Percentiles rank a stretch among this genome's conserved stretches.
Conservation (phyloP, 2,329 filamentous ascomycete genomes). For the Neoascochyta sp. region DNA sequence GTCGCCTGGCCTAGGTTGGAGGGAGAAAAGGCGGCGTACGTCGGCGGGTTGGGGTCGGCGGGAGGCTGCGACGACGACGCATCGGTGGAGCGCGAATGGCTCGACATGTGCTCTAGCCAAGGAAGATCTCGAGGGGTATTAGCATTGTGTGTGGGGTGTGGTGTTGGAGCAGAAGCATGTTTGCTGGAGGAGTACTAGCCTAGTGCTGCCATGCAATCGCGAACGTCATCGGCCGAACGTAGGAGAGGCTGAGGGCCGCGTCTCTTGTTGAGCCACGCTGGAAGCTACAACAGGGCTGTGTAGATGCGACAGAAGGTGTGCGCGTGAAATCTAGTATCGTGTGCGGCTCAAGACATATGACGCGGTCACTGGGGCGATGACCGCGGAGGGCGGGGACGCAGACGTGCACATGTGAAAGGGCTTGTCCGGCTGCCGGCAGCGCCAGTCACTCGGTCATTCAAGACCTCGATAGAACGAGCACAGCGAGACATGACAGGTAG, state of each 20-base stretch:
- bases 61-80: constrained; percentile 37
- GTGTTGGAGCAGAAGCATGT: constrained; percentile 5
- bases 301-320: not conserved
- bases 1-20: constrained; percentile 68
- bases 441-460: too few relatives aligned
- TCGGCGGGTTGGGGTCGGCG: constrained; percentile 58
- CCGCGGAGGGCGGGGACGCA: constrained; percentile 16
- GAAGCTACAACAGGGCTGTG: not conserved
- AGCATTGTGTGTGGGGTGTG: constrained; percentile 22
- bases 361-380: constrained; percentile 10
- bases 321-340: constrained; percentile 2
- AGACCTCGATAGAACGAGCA: too few relatives aligned
- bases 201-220: constrained; percentile 43
- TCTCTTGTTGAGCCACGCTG: constrained; percentile 13
- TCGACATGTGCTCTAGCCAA: constrained; percentile 43
- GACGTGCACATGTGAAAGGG: too few relatives aligned
- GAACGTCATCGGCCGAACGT: constrained; percentile 33
- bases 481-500: too few relatives aligned
- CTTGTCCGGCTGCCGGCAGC: not conserved
- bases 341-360: constrained; percentile 12
- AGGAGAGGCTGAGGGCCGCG: constrained; percentile 22
- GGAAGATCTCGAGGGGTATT: constrained; percentile 36
- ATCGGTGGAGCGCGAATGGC: constrained; percentile 33
- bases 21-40: constrained; percentile 86
- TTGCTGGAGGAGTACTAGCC: constrained; percentile 28